These are phyloP conservation scores for Fusarium sp. DNA, from an alignment of 2,329 filamentous ascomycete species.

Conservation along the genomic window DNA sequence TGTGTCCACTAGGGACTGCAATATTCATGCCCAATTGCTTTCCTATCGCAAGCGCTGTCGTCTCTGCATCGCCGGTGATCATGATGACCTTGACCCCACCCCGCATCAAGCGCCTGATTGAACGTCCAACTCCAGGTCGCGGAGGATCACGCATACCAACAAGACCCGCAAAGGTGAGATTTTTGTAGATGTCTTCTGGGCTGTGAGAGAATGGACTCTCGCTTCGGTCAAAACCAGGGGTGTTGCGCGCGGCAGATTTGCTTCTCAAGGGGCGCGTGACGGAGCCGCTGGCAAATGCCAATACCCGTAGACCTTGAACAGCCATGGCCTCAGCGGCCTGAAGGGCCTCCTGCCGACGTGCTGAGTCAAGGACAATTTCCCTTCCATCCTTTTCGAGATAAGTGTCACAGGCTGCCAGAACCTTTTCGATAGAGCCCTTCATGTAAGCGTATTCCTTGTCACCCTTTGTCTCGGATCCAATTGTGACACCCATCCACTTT, in stretches of 20 bases:
- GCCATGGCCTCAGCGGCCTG: constrained; percentile 89
- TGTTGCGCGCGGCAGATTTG: constrained; percentile 63
- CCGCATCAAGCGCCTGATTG: constrained; percentile 89
- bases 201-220: constrained; percentile 58
- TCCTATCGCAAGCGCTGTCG: constrained; percentile 93
- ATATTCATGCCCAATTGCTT: constrained; percentile 95
- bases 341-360: constrained; percentile 77
- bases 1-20: constrained; percentile 63
- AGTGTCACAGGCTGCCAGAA: constrained; percentile 88
- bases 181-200: constrained; percentile 80
- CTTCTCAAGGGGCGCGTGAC: constrained; percentile 62
- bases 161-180: constrained; percentile 88
- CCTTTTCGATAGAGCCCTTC: constrained; percentile 91
- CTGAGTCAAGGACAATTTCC: constrained; percentile 85
- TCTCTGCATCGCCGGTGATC: constrained; percentile 98
- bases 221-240: constrained; percentile 57
- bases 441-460: constrained; percentile 90
- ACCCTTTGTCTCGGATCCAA: constrained; percentile 69
- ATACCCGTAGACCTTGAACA: constrained; percentile 85
- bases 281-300: constrained; percentile 91
- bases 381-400: constrained; percentile 88
- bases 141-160: constrained; percentile 99
- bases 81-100: constrained; percentile 98
- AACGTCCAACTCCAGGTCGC: constrained; percentile 86
- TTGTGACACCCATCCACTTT: constrained; percentile 99